phyloP scores from a whole-genome alignment of 208 protist genomes.

The Trypanosoma lewisi region DNA sequence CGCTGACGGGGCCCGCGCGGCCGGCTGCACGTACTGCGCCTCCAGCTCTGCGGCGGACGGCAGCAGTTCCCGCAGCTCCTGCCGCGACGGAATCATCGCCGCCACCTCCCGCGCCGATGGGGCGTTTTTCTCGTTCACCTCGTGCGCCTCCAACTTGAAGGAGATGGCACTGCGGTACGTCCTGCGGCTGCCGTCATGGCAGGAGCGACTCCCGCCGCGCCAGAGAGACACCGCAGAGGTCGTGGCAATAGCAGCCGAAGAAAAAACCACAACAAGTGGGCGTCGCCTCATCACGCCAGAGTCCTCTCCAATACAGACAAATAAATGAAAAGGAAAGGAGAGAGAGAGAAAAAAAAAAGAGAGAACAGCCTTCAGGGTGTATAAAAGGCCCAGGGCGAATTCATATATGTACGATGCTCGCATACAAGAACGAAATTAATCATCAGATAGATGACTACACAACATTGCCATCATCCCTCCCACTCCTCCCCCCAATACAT shows the following conservation, averaged over 20 bases:
- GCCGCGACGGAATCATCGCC: constrained; percentile 47
- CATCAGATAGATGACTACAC: too few species aligned
- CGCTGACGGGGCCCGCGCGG: background rate
- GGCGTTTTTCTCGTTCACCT: constrained; percentile 69
- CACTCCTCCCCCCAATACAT: too few species aligned
- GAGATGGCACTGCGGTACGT: constrained; percentile 34
- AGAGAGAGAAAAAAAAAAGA: constrained; percentile 13
- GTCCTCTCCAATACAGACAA: background rate
- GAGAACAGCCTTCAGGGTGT: too few species aligned
- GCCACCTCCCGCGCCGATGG: constrained; percentile 55
- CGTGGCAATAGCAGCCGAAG: background rate
- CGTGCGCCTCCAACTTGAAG: constrained; percentile 40
- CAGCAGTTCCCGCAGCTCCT: constrained; percentile 52
- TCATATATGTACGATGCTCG: too few species aligned
- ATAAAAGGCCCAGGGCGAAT: too few species aligned
- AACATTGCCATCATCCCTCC: too few species aligned
- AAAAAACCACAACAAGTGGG: background rate
- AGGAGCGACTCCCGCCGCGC: background rate
- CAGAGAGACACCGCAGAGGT: background rate
- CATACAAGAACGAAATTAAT: too few species aligned
- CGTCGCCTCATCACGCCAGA: background rate
- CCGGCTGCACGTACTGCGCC: constrained; percentile 33
- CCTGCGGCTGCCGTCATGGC: background rate
- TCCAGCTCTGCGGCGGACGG: constrained; percentile 60
- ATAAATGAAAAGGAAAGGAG: constrained; percentile 2